Evolutionary conservation across 495 filamentous ascomycete genomes (phyloP), one percentile per base, ranked within the genome.

Genomic region (Trichocladium antarcticum): DNA sequence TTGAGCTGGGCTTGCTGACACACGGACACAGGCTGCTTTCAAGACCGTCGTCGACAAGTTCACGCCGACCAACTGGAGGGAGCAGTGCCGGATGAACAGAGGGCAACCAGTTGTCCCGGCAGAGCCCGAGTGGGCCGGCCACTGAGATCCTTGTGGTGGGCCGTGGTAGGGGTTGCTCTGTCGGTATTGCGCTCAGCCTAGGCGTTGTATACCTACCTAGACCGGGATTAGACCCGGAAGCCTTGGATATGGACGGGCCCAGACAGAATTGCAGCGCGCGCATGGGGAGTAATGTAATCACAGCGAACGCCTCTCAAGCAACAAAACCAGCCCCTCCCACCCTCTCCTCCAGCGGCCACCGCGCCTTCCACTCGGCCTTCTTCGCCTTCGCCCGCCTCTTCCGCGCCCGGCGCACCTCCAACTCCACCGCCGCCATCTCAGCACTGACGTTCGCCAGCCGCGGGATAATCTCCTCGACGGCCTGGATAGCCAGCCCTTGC

Each of bases 1-100:
- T n/a, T n/a, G n/a, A n/a, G n/a, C n/a, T 41, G 1, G 4, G n/a
- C 5, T 35, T 40, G 17, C 54, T 54, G 17, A 42, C 48, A 5
- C 21, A 16, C 56, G 5, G n/a, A 12, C 17, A 14, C 49, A 86
- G 83, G 78, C 84, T 39, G 82, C 92, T 2, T 98, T 98, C 75
- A 97, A 96, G 64, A 69, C 75, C 42, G 86, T 95, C 53, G 84
- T 90, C 15, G 89, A 95, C 64, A 87, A 87, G 55, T 92, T 87
- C 60, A 90, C 85, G 5, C 92, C 92, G 0, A 64, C 69, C 41
- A 76, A 83, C 58, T 96, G 87, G 89, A 83, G 77, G 57, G 60
- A 73, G 40, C 80, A 85, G 39, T 98, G 92, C 63, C 61, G 70
- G 14, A 66, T 69, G 29, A 89, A 90, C 54, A 51, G 84, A 35